Conservation (phyloP, 129 eudicot genomes). For the Flaveria linearis region DNA sequence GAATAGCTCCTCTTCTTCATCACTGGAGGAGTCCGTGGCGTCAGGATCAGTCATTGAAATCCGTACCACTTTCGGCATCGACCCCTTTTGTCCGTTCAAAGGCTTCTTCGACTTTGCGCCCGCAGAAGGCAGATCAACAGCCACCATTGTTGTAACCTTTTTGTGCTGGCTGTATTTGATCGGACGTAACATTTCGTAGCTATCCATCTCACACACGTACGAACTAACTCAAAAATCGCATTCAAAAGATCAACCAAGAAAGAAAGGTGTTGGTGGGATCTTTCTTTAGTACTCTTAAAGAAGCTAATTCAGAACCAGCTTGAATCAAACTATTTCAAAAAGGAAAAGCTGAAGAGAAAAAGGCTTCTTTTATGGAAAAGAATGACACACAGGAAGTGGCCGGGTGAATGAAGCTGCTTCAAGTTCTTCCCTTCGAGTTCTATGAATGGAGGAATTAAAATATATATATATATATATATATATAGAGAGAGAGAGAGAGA, state of each 20-base stretch:
- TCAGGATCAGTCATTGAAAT: constrained; percentile 75
- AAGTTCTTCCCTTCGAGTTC: not conserved
- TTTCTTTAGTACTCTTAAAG: constrained; percentile 1
- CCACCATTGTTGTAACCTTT: constrained; percentile 45
- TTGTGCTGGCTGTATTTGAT: constrained; percentile 72
- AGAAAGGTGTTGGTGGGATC: not conserved
- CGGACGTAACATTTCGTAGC: constrained; percentile 52
- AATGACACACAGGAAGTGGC: not conserved
- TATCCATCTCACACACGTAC: constrained; percentile 41
- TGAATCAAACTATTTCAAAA: constrained; percentile 31
- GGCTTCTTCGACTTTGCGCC: constrained; percentile 11
- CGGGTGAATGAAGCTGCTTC: constrained; percentile 1
- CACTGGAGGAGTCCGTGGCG: constrained; percentile 91
- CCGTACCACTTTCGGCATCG: constrained; percentile 49
- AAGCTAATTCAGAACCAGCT: constrained; percentile 36
- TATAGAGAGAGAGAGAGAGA: constrained; percentile 23
- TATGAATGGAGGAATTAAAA: constrained; percentile 19
- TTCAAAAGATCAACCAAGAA: not conserved
- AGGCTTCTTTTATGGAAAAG: constrained; percentile 8
- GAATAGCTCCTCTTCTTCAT: constrained; percentile 72
- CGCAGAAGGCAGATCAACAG: constrained; percentile 25
- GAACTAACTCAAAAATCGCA: constrained; percentile 5
- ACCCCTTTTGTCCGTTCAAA: not conserved
- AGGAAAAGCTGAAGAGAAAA: constrained; percentile 25
- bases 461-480: no score